Conservation (phyloP, 140 eudicot genomes). For the Anethum foeniculum region DNA sequence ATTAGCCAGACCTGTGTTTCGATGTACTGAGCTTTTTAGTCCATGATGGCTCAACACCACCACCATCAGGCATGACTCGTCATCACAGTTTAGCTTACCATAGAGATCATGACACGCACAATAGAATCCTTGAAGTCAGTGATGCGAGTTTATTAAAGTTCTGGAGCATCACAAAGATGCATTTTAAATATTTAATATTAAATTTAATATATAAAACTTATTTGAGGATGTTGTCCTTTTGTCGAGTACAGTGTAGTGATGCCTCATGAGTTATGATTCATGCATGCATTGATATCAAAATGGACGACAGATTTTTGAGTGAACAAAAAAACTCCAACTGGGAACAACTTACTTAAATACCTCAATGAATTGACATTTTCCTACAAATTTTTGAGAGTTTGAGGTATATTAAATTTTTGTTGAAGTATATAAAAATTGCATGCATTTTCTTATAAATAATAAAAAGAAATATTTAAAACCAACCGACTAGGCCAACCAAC, state of each 20-base stretch:
- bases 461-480: not conserved
- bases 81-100: not conserved
- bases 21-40: not conserved
- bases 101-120: not conserved
- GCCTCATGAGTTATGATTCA: not conserved
- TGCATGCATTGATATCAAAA: no score
- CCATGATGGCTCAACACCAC: not conserved
- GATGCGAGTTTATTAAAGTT: not conserved
- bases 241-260: no score
- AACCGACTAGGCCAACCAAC: conserved; percentile 5
- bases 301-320: not conserved
- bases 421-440: not conserved
- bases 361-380: no score
- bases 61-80: not conserved
- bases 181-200: no score
- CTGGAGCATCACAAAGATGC: no score
- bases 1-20: no score
- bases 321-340: no score
- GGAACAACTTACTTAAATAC: no score
- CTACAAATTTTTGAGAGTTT: not conserved
- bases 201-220: no score
- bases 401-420: no score
- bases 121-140: not conserved
- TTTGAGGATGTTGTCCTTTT: no score
- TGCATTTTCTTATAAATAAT: not conserved